Conservation (phyloP, 352 stramenopile species). For the Plasmopara halstedii region DNA sequence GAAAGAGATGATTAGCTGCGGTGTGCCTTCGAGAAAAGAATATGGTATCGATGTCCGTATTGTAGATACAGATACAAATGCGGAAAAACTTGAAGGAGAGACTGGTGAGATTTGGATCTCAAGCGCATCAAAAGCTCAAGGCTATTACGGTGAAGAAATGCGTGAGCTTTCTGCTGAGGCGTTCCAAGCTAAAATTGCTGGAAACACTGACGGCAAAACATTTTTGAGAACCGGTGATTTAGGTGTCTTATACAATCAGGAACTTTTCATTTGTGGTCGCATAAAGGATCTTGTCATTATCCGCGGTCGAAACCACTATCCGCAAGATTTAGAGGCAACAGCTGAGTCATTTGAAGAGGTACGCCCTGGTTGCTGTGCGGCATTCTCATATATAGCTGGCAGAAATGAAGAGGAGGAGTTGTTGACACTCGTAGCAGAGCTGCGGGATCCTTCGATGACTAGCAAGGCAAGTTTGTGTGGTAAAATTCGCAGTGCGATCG, state of each 20-base stretch:
- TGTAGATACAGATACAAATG: conserved; percentile 76
- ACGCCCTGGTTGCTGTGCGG: conserved; percentile 92
- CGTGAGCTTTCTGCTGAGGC: conserved; percentile 69
- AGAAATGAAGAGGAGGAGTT: conserved; percentile 49
- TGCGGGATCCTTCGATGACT: conserved; percentile 56
- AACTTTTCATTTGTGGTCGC: conserved; percentile 97
- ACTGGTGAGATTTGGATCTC: conserved; percentile 88
- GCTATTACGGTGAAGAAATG: conserved; percentile 88
- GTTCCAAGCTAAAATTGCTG: conserved; percentile 82
- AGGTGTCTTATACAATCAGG: conserved; percentile 93
- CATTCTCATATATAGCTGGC: conserved; percentile 78
- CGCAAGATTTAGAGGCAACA: conserved; percentile 96
- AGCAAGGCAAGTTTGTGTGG: conserved; percentile 70
- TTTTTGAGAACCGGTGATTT: conserved; percentile 96
- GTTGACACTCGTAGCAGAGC: conserved; percentile 67
- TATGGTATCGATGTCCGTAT: conserved; percentile 92
- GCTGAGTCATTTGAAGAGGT: conserved; percentile 78
- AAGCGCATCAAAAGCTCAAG: conserved; percentile 87
- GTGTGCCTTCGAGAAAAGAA: conserved; percentile 71
- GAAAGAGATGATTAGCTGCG: conserved; percentile 92
- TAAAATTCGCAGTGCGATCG: conserved; percentile 61
- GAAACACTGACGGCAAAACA: conserved; percentile 16
- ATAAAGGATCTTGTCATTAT: conserved; percentile 99
- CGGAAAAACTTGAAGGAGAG: conserved; percentile 34
- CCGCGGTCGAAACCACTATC: conserved; percentile 98